phyloP scores from a whole-genome alignment of 2,329 filamentous ascomycete species.

The Xylariaceae sp. region DNA sequence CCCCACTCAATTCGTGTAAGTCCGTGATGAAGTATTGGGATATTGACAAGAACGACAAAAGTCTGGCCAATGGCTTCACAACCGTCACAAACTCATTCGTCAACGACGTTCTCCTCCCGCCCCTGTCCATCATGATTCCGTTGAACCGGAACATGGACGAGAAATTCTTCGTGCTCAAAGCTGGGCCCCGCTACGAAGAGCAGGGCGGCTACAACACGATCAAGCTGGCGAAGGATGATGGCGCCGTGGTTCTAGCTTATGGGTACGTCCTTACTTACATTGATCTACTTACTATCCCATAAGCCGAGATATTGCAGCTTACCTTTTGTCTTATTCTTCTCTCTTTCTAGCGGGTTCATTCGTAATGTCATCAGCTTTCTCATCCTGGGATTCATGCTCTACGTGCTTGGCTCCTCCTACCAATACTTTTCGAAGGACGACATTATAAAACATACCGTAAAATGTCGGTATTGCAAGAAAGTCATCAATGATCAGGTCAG shows the following conservation, averaged over 20 bases:
- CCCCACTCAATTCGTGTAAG: too few relatives aligned
- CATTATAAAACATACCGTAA: conserved; percentile 65
- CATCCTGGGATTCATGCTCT: conserved; percentile 60
- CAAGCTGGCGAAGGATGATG: conserved; percentile 62
- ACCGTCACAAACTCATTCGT: conserved; percentile 67
- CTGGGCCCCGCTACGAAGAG: conserved; percentile 49
- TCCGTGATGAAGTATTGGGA: not conserved
- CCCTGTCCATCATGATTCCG: conserved; percentile 63
- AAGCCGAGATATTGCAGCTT: not conserved
- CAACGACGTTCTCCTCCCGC: conserved; percentile 63
- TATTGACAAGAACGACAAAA: conserved; percentile 29
- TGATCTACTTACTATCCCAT: not conserved
- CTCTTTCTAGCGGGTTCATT: conserved; percentile 50
- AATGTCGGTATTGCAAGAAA: conserved; percentile 60
- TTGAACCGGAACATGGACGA: conserved; percentile 67
- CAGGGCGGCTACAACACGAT: conserved; percentile 63
- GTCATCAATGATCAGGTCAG: conserved; percentile 26
- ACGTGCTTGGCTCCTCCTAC: conserved; percentile 58
- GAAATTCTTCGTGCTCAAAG: conserved; percentile 62
- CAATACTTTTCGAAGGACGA: conserved; percentile 56
- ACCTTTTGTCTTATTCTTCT: not conserved
- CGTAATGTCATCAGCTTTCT: conserved; percentile 62
- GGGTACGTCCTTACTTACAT: conserved; percentile 42
- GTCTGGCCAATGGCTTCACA: conserved; percentile 66
- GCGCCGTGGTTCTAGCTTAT: conserved; percentile 67